phyloP scores from a whole-genome alignment of 164 flowering plant genomes.

The Echeveria elegans region DNA sequence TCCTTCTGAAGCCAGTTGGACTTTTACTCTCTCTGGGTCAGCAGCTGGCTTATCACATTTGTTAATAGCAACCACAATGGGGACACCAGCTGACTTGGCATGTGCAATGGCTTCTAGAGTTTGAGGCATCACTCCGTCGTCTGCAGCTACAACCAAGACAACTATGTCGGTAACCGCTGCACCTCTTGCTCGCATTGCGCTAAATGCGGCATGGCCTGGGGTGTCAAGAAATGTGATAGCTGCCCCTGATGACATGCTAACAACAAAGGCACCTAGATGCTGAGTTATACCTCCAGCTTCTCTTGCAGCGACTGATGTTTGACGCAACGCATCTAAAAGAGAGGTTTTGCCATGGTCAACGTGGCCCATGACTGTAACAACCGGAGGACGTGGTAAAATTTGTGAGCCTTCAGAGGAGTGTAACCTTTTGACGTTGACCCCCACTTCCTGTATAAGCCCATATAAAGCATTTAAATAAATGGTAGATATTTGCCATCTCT shows the following conservation, averaged over 20 bases:
- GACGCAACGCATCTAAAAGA: slow-evolving; percentile 81
- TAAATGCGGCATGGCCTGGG: slow-evolving; percentile 96
- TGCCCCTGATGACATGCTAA: slow-evolving; percentile 74
- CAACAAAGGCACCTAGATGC: slow-evolving; percentile 89
- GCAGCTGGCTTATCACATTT: slow-evolving; percentile 91
- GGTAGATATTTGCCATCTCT: neutral
- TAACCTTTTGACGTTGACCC: slow-evolving; percentile 58
- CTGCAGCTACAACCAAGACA: slow-evolving; percentile 92
- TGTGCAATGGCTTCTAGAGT: slow-evolving; percentile 82
- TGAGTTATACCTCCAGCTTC: slow-evolving; percentile 99
- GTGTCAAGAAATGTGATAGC: slow-evolving; percentile 90
- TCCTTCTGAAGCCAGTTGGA: slow-evolving; percentile 79
- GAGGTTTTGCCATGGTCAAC: slow-evolving; percentile 99
- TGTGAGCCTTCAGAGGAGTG: slow-evolving; percentile 62
- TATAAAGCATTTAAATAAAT: neutral
- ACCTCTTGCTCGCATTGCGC: slow-evolving; percentile 95
- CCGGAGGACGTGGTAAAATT: slow-evolving; percentile 60
- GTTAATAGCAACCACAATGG: slow-evolving; percentile 85
- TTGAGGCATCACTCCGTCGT: slow-evolving; percentile 98
- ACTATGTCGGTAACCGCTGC: slow-evolving; percentile 92
- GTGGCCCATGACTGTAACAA: slow-evolving; percentile 96
- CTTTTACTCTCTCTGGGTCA: slow-evolving; percentile 73
- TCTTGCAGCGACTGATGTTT: slow-evolving; percentile 74
- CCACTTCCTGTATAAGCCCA: slow-evolving; percentile 52
- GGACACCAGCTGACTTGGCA: slow-evolving; percentile 84